Percentiles rank a stretch among this genome's conserved stretches.
phyloP scores from a whole-genome alignment of 208 protist species.

The Leishmania guyanensis region DNA sequence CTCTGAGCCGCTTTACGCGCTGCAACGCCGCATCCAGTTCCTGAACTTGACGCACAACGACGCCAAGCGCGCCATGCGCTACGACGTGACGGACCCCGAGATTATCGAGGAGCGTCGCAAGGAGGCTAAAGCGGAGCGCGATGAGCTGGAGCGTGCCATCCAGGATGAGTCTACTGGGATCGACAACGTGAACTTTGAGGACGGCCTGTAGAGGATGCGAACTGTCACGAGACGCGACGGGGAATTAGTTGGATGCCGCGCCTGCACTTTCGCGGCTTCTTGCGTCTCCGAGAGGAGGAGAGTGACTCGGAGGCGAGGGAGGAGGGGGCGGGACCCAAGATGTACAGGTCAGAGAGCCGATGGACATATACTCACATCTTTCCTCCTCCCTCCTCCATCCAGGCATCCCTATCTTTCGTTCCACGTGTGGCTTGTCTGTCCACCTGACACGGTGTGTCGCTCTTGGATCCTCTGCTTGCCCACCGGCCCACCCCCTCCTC shows the following conservation, averaged over 20 bases:
- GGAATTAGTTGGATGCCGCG: not conserved
- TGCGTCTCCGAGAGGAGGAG: not conserved
- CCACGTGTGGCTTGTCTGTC: not conserved
- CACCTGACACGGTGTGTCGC: not conserved
- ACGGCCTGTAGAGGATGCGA: constrained; percentile 60
- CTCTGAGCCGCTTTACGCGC: constrained; percentile 93
- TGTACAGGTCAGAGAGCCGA: not conserved
- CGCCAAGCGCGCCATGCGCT: constrained; percentile 91
- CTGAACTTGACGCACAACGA: constrained; percentile 97
- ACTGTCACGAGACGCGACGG: not conserved
- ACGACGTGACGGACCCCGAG: constrained; percentile 82
- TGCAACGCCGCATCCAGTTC: constrained; percentile 96
- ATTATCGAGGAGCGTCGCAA: constrained; percentile 78
- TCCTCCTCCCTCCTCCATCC: not conserved
- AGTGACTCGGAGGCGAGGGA: not conserved
- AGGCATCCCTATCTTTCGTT: not conserved
- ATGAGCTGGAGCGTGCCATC: constrained; percentile 70
- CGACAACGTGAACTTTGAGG: constrained; percentile 83
- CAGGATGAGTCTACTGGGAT: constrained; percentile 71
- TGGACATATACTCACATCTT: not conserved
- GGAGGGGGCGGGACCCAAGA: not conserved
- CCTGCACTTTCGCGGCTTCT: not conserved
- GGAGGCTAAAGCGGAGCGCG: constrained; percentile 56
- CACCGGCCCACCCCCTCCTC: not conserved
- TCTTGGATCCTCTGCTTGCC: not conserved